These are phyloP conservation scores for Fomitiporia mediterranea DNA, from an alignment of 1,284 basidiomycete species.

Conservation along the genomic window DNA sequence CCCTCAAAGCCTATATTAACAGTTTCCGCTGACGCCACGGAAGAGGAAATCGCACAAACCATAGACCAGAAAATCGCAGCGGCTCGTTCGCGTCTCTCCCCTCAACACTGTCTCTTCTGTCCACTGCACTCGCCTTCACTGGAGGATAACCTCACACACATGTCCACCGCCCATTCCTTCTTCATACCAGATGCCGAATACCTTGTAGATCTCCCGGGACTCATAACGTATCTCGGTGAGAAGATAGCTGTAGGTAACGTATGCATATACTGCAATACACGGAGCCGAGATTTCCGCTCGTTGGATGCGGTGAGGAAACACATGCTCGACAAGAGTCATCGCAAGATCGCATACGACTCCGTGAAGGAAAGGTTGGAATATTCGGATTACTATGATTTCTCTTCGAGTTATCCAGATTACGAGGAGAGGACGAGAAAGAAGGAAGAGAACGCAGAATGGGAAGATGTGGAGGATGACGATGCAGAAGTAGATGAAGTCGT, in stretches of 20 bases:
- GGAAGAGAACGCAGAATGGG: slow-evolving; percentile 54
- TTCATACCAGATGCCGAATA: slow-evolving; percentile 95
- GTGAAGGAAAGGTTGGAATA: slow-evolving; percentile 81
- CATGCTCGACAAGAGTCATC: slow-evolving; percentile 93
- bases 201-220: slow-evolving; percentile 78
- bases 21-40: slow-evolving; percentile 41
- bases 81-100: slow-evolving; percentile 59
- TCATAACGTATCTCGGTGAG: slow-evolving; percentile 87
- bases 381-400: slow-evolving; percentile 94
- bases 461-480: slow-evolving; percentile 48
- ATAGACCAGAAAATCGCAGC: slow-evolving; percentile 78
- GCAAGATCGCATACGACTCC: slow-evolving; percentile 90
- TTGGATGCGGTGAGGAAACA: slow-evolving; percentile 87
- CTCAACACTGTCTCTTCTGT: slow-evolving; percentile 87
- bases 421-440: slow-evolving; percentile 31
- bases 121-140: slow-evolving; percentile 47
- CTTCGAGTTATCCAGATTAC: slow-evolving; percentile 68
- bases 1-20: slow-evolving; percentile 25
- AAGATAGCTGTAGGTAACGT: slow-evolving; percentile 92
- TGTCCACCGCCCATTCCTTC: slow-evolving; percentile 87
- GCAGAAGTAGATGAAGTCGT: slow-evolving; percentile 53
- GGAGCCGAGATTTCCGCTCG: slow-evolving; percentile 72
- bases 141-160: slow-evolving; percentile 77
- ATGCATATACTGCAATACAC: slow-evolving; percentile 87
- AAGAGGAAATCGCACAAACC: slow-evolving; percentile 50